A percentile compares a stretch with the other conserved stretches of the same genome.
These are phyloP conservation scores for Lobosporangium transversale DNA, from an alignment of 192 early-diverging fungal species.

Conservation along the genomic window DNA sequence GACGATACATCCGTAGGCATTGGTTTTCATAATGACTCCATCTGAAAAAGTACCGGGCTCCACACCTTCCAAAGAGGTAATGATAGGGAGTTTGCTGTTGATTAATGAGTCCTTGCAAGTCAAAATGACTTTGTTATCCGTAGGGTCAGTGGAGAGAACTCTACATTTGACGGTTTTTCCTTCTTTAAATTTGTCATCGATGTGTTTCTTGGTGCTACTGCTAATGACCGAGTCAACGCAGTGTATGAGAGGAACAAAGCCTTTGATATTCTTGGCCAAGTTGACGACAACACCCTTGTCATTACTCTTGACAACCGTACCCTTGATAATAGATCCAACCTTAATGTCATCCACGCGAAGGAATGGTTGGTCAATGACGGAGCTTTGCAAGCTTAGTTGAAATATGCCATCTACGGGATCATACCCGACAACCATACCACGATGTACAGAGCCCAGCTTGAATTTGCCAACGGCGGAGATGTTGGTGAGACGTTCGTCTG, in stretches of 20 bases:
- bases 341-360: slow-evolving; percentile 75
- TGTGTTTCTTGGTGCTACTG: slow-evolving; percentile 58
- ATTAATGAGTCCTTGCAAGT: slow-evolving; percentile 83
- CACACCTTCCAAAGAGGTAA: slow-evolving; percentile 68
- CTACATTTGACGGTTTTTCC: slow-evolving; percentile 81
- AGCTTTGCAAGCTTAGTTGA: slow-evolving; percentile 76
- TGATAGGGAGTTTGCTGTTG: slow-evolving; percentile 71
- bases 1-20: slow-evolving; percentile 74
- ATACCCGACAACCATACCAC: slow-evolving; percentile 82
- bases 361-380: slow-evolving; percentile 74
- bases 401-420: slow-evolving; percentile 79
- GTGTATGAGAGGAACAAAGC: slow-evolving; percentile 78
- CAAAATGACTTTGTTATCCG: slow-evolving; percentile 68
- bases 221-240: slow-evolving; percentile 79
- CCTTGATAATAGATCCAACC: slow-evolving; percentile 65
- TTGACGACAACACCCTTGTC: slow-evolving; percentile 67
- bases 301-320: slow-evolving; percentile 59
- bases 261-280: slow-evolving; percentile 69
- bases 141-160: slow-evolving; percentile 68
- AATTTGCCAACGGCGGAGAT: slow-evolving; percentile 68
- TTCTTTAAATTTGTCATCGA: slow-evolving; percentile 73
- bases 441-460: slow-evolving; percentile 75
- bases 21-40: slow-evolving; percentile 72
- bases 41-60: slow-evolving; percentile 68
- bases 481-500: slow-evolving; percentile 69